A percentile compares a stretch with the other conserved stretches of the same genome.
Conservation (phyloP, 352 stramenopile genomes). For the Globisporangium sylvaticum region DNA sequence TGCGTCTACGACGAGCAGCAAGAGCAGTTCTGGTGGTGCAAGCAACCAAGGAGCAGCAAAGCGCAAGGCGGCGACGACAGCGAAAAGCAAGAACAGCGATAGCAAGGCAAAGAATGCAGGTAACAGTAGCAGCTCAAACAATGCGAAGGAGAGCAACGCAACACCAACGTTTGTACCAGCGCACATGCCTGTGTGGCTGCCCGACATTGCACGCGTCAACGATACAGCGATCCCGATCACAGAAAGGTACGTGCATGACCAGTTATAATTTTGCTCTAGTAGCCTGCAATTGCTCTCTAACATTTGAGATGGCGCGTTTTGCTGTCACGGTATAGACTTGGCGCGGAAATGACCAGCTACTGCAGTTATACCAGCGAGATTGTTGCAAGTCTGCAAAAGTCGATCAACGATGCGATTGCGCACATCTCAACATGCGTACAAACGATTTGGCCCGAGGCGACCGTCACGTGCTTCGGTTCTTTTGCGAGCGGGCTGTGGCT, state of each 20-base stretch:
- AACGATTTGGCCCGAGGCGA: conserved; percentile 72
- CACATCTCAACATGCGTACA: conserved; percentile 63
- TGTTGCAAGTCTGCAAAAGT: conserved; percentile 44
- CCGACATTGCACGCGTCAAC: conserved; percentile 25
- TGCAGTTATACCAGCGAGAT: conserved; percentile 56
- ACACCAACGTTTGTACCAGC: conserved; percentile 2
- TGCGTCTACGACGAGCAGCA: not conserved
- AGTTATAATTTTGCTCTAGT: not conserved
- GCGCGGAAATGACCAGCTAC: conserved; percentile 62
- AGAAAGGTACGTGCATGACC: conserved; percentile 17
- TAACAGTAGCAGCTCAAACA: not conserved
- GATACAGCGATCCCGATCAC: conserved; percentile 32
- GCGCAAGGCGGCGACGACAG: conserved; percentile 3
- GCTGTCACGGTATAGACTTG: conserved; percentile 22
- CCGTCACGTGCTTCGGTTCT: conserved; percentile 75
- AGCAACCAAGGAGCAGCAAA: conserved; percentile 8
- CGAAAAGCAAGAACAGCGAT: conserved; percentile 8
- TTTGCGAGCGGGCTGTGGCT: conserved; percentile 87
- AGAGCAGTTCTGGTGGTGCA: not conserved
- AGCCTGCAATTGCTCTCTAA: not conserved
- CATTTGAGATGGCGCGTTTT: not conserved
- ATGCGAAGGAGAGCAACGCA: not conserved
- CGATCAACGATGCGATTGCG: conserved; percentile 71
- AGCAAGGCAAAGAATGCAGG: conserved; percentile 9
- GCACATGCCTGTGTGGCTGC: conserved; percentile 30